Percentiles rank a stretch among this genome's conserved stretches.
phyloP scores from a whole-genome alignment of 2,329 filamentous ascomycete species.

The Colletotrichum endophyticum region DNA sequence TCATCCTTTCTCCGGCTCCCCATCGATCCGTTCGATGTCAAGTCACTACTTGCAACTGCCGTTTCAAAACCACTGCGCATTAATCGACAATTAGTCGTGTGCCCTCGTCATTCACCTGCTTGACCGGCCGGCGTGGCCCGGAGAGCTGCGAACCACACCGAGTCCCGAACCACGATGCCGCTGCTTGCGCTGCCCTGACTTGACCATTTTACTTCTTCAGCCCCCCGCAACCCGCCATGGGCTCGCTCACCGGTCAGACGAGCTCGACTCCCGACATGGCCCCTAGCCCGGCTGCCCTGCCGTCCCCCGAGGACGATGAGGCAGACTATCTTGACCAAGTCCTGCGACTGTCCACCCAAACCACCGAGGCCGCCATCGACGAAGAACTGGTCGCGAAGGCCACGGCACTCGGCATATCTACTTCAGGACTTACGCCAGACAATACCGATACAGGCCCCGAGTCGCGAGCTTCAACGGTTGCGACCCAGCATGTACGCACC shows the following conservation, averaged over 20 bases:
- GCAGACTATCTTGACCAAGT: conserved; percentile 44
- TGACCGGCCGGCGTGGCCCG: conserved; percentile 6
- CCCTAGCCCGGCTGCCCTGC: background rate
- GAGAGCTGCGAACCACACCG: conserved; percentile 2
- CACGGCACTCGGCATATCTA: conserved; percentile 37
- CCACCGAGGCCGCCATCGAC: conserved; percentile 45
- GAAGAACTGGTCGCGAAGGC: conserved; percentile 38
- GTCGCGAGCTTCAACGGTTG: conserved; percentile 45
- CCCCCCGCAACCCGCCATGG: conserved; percentile 13
- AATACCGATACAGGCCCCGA: conserved; percentile 44
- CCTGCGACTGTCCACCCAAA: conserved; percentile 34
- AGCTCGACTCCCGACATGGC: conserved; percentile 13
- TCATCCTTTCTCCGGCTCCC: conserved; percentile 20
- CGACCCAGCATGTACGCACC: conserved; percentile 45
- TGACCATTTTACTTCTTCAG: background rate
- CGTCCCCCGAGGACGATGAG: conserved; percentile 41
- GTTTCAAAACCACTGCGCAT: conserved; percentile 18
- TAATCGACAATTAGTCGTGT: conserved; percentile 7
- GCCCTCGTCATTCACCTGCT: background rate
- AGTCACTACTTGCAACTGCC: conserved; percentile 11
- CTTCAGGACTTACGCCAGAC: conserved; percentile 32
- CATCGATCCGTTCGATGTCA: conserved; percentile 19
- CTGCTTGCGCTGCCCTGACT: conserved; percentile 15
- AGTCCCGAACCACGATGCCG: conserved; percentile 13
- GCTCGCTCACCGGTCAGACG: conserved; percentile 11